A percentile compares a stretch with the other conserved stretches of the same genome.
Conservation (phyloP, 2,329 filamentous ascomycete genomes). For the Colletotrichum tanaceti region DNA sequence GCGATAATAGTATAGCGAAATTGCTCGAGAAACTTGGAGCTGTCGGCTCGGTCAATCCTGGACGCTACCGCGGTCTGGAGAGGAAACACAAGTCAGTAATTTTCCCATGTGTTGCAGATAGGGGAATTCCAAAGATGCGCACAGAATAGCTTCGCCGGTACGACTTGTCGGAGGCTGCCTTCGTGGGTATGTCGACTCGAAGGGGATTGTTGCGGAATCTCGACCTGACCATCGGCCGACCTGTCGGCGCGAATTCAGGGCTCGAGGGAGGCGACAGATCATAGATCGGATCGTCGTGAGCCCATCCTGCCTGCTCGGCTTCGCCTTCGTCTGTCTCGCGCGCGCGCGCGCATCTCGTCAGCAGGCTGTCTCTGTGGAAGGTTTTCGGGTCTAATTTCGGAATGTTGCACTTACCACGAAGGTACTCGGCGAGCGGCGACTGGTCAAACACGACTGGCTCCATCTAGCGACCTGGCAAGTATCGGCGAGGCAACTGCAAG, state of each 20-base stretch:
- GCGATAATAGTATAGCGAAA: conserved; percentile 95
- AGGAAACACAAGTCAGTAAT: conserved; percentile 41
- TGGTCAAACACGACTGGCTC: conserved; percentile 89
- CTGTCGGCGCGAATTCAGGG: conserved; percentile 67
- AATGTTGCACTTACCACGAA: conserved; percentile 76
- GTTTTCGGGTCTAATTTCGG: conserved; percentile 1
- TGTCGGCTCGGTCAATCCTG: conserved; percentile 80
- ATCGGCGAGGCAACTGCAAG: conserved; percentile 35
- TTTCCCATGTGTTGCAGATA: conserved; percentile 42
- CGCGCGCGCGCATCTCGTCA: conserved; percentile 39
- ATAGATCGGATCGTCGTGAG: conserved; percentile 52
- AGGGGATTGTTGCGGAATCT: conserved; percentile 64
- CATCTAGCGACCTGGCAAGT: conserved; percentile 63
- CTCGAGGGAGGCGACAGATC: conserved; percentile 61
- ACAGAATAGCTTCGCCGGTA: conserved; percentile 65
- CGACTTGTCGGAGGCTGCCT: conserved; percentile 54
- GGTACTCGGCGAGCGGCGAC: conserved; percentile 87
- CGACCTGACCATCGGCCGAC: conserved; percentile 64
- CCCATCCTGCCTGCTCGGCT: conserved; percentile 60
- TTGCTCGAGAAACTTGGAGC: conserved; percentile 87
- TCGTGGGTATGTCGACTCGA: conserved; percentile 55
- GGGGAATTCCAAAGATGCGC: conserved; percentile 43
- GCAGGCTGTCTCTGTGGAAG: conserved; percentile 35
- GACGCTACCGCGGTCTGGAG: conserved; percentile 75
- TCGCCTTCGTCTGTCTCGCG: conserved; percentile 60